Percentiles rank a stretch among this genome's conserved stretches.
These are phyloP conservation scores for Acrodontium crateriforme DNA, from an alignment of 2,329 filamentous ascomycete genomes.

Conservation along the genomic window DNA sequence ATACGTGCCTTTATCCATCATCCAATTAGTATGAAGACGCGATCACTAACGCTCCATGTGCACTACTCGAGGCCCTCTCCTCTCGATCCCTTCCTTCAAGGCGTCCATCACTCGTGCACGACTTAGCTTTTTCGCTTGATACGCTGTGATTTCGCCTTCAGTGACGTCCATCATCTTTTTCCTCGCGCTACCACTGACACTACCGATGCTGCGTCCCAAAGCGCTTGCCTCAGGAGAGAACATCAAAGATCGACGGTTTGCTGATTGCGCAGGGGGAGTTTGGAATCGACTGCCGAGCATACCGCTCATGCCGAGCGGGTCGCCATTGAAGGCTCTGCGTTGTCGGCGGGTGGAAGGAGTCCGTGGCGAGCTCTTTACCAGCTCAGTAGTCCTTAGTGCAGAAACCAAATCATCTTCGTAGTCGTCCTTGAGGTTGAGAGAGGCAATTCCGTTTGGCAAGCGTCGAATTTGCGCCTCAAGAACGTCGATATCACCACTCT, in stretches of 20 bases:
- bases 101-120: conserved; percentile 26
- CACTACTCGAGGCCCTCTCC: conserved; percentile 10
- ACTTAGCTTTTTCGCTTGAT: conserved; percentile 19
- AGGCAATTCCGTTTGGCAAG: conserved; percentile 29
- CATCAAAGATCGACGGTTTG: conserved; percentile 19
- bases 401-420: conserved; percentile 22
- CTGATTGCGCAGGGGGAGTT: conserved; percentile 13
- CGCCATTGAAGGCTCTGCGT: conserved; percentile 17
- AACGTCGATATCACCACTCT: conserved; percentile 79
- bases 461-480: conserved; percentile 76
- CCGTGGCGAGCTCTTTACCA: conserved; percentile 19
- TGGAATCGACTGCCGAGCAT: conserved; percentile 20
- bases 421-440: conserved; percentile 17
- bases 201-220: conserved; percentile 14
- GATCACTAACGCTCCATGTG: too few relatives aligned
- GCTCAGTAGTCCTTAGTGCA: conserved; percentile 14
- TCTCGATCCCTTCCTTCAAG: conserved; percentile 24
- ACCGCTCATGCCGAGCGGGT: conserved; percentile 21
- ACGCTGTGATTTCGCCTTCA: conserved; percentile 26
- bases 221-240: conserved; percentile 12
- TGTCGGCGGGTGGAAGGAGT: conserved; percentile 8
- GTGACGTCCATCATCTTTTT: conserved; percentile 29
- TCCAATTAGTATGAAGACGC: too few relatives aligned
- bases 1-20: too few relatives aligned
- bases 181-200: conserved; percentile 16